Evolutionary conservation across 2,329 filamentous ascomycete species (phyloP).

Genomic region (Aureobasidium sp.): DNA sequence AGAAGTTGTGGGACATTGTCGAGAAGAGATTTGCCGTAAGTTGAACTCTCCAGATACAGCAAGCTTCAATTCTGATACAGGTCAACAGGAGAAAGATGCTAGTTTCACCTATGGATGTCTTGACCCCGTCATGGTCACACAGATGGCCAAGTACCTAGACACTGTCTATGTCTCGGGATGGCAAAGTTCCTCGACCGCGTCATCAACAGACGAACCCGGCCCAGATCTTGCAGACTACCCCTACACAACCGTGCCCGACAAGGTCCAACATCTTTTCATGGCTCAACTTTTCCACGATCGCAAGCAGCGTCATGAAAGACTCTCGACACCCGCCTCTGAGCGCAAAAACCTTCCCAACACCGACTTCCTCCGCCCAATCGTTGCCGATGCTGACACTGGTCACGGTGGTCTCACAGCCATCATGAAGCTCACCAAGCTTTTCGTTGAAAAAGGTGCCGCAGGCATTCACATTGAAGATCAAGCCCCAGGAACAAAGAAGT

Average conservation of each 20-base stretch:
- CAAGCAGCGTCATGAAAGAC: conserved; percentile 92
- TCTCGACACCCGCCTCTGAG: conserved; percentile 66
- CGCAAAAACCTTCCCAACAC: conserved; percentile 69
- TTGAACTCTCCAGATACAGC: not conserved
- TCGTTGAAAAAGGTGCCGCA: conserved; percentile 91
- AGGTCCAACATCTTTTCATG: conserved; percentile 95
- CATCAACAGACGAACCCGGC: conserved; percentile 88
- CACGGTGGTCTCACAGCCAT: conserved; percentile 96
- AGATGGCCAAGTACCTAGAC: conserved; percentile 98
- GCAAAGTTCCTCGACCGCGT: conserved; percentile 97
- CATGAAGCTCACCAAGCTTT: conserved; percentile 98
- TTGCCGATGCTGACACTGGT: conserved; percentile 94
- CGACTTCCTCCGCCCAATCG: conserved; percentile 91
- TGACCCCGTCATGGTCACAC: conserved; percentile 96
- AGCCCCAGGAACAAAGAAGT: conserved; percentile 98
- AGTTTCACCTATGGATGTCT: conserved; percentile 96
- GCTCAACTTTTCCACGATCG: conserved; percentile 99
- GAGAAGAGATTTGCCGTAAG: conserved; percentile 76
- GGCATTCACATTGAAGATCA: conserved; percentile 99
- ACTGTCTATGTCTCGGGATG: conserved; percentile 98
- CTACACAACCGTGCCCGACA: conserved; percentile 90
- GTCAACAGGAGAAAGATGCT: conserved; percentile 63
- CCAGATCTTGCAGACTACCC: conserved; percentile 98
- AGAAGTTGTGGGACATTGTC: conserved; percentile 91
- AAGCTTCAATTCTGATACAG: conserved; percentile 15